These are phyloP conservation scores for Naganishia antarctica DNA, from an alignment of 768 basidiomycete species.

Conservation along the genomic window DNA sequence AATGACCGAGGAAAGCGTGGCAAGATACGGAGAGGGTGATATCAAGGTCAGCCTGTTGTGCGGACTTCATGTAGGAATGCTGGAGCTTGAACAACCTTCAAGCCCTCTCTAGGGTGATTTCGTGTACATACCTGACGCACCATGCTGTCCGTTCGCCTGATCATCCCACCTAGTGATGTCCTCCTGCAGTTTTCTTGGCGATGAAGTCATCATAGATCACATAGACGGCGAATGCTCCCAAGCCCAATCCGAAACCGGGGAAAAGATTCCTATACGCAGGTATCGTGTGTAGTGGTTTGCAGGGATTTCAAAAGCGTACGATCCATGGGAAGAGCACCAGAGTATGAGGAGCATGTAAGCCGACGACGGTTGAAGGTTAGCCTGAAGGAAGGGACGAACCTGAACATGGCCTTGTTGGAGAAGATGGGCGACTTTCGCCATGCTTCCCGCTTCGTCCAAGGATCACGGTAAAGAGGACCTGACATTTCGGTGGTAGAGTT, in stretches of 20 bases:
- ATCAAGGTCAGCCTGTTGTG: too few relatives aligned
- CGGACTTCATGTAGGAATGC: too few relatives aligned
- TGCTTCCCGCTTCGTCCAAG: conserved; percentile 88
- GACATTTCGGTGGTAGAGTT: not conserved
- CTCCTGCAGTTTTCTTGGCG: conserved; percentile 35
- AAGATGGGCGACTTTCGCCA: conserved; percentile 91
- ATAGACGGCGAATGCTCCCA: conserved; percentile 86
- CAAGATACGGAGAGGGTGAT: too few relatives aligned
- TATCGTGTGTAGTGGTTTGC: too few relatives aligned
- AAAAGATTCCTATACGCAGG: conserved; percentile 62
- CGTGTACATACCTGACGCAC: too few relatives aligned
- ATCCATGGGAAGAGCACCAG: too few relatives aligned
- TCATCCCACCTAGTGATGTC: conserved; percentile 13
- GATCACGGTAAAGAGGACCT: conserved; percentile 64
- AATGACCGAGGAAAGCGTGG: too few relatives aligned
- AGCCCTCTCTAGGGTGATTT: too few relatives aligned
- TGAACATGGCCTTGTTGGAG: conserved; percentile 77
- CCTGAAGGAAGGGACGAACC: conserved; percentile 31
- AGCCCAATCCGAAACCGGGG: conserved; percentile 89
- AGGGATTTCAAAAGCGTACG: too few relatives aligned
- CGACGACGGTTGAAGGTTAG: not conserved
- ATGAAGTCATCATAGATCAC: conserved; percentile 71
- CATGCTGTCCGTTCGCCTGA: not conserved
- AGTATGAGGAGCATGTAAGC: too few relatives aligned
- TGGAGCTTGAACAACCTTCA: too few relatives aligned